Evolutionary conservation across 176 grass and related monocot genomes (phyloP).

Genomic region (Typha latifolia): DNA sequence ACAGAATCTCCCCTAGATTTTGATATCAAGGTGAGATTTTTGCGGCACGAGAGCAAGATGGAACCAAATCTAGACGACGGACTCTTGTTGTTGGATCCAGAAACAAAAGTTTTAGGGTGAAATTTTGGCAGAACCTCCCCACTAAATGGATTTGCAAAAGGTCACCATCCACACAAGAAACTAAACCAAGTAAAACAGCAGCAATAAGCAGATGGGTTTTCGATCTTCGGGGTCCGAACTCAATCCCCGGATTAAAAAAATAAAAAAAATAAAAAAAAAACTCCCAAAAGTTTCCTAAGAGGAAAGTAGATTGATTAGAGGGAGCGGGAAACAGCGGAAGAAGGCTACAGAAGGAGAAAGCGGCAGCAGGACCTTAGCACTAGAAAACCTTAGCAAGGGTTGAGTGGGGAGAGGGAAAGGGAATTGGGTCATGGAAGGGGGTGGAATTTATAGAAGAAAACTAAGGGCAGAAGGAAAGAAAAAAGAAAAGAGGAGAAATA

Average conservation of each 20-base stretch:
- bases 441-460: slow-evolving; percentile 61
- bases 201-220: not conserved
- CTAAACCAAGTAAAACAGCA: not conserved
- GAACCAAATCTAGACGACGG: not conserved
- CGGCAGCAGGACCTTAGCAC: not conserved
- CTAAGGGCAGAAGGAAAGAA: not conserved
- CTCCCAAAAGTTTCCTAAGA: not conserved
- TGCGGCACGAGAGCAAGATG: not conserved
- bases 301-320: not conserved
- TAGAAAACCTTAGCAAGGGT: slow-evolving; percentile 38
- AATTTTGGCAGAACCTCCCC: slow-evolving; percentile 40
- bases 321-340: not conserved
- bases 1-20: slow-evolving; percentile 26
- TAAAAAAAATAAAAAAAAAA: no score
- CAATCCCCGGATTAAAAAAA: no score
- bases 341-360: not conserved
- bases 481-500: not conserved
- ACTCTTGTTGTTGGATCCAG: not conserved
- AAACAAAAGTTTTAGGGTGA: not conserved
- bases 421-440: slow-evolving; percentile 60
- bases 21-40: not conserved
- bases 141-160: not conserved
- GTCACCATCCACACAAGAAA: not conserved
- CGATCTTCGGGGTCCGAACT: no score
- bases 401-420: slow-evolving; percentile 59